Conservation (phyloP, 352 stramenopile genomes). For the Phytophthora rubi region DNA sequence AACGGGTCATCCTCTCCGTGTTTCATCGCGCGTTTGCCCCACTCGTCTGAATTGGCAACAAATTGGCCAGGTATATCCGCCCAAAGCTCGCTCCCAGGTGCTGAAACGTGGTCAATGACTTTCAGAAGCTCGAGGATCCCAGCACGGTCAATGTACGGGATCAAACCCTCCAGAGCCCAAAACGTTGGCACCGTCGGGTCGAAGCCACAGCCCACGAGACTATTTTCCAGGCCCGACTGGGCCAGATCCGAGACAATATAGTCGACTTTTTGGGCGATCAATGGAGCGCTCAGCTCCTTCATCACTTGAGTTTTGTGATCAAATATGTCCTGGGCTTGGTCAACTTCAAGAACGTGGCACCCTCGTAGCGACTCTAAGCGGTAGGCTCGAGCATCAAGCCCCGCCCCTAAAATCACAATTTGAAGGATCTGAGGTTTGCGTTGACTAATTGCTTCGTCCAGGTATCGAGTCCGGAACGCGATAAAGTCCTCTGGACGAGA, state of each 20-base stretch:
- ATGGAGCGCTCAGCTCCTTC: slow-evolving; percentile 18
- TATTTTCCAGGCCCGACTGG: slow-evolving; percentile 28
- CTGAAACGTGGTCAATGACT: slow-evolving; percentile 42
- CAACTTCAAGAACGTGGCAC: slow-evolving; percentile 43
- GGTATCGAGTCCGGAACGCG: slow-evolving; percentile 40
- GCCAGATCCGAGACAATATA: slow-evolving; percentile 42
- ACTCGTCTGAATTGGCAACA: slow-evolving; percentile 28
- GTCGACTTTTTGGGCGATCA: slow-evolving; percentile 37
- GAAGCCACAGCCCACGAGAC: slow-evolving; percentile 37
- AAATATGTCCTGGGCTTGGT: slow-evolving; percentile 33
- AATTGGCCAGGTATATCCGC: slow-evolving; percentile 47
- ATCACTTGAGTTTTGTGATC: slow-evolving; percentile 42
- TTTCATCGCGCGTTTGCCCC: slow-evolving; percentile 40
- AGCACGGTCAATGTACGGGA: slow-evolving; percentile 37
- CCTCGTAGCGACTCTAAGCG: slow-evolving; percentile 33
- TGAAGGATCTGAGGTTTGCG: slow-evolving; percentile 42
- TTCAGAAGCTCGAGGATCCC: slow-evolving; percentile 41
- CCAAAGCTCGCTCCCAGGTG: slow-evolving; percentile 42
- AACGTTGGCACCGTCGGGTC: slow-evolving; percentile 25
- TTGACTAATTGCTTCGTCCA: slow-evolving; percentile 45
- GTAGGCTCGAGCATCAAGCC: slow-evolving; percentile 45
- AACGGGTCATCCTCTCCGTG: slow-evolving; percentile 61
- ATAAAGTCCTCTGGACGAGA: slow-evolving; percentile 21
- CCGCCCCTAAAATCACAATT: slow-evolving; percentile 45
- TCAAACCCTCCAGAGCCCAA: slow-evolving; percentile 31